Conservation (phyloP, 2,329 filamentous ascomycete species). For the Rutstroemia sp. region DNA sequence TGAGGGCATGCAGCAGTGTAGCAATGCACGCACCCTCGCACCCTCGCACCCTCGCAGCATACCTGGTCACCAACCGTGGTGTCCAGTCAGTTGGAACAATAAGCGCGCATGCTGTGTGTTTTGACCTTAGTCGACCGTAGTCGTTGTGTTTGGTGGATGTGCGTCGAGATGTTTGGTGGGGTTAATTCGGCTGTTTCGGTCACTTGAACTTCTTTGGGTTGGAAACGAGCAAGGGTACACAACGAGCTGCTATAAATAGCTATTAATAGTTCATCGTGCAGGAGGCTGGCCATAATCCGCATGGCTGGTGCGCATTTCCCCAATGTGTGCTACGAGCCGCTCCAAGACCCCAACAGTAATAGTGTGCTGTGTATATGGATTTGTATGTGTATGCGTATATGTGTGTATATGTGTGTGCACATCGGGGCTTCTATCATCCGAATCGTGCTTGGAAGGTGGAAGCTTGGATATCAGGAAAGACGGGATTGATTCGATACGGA, state of each 20-base stretch:
- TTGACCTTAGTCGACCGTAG: too few species aligned
- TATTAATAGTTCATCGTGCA: conserved; percentile 3
- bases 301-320: conserved; percentile 1
- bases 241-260: not conserved
- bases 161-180: not conserved
- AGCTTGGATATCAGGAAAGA: too few species aligned
- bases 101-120: not conserved
- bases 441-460: too few species aligned
- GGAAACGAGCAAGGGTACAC: not conserved
- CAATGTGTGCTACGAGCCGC: conserved; percentile 5
- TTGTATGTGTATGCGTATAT: not conserved
- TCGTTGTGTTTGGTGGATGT: too few species aligned
- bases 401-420: too few species aligned
- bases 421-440: too few species aligned
- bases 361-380: not conserved
- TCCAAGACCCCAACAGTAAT: not conserved
- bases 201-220: not conserved
- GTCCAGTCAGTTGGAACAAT: not conserved
- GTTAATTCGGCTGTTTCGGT: not conserved
- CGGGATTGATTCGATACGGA: too few species aligned
- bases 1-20: too few species aligned
- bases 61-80: not conserved
- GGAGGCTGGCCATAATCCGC: not conserved
- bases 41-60: not conserved
- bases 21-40: too few species aligned